Evolutionary conservation across 2,329 filamentous ascomycete genomes (phyloP).

Genomic region (Verticillium nubilum): DNA sequence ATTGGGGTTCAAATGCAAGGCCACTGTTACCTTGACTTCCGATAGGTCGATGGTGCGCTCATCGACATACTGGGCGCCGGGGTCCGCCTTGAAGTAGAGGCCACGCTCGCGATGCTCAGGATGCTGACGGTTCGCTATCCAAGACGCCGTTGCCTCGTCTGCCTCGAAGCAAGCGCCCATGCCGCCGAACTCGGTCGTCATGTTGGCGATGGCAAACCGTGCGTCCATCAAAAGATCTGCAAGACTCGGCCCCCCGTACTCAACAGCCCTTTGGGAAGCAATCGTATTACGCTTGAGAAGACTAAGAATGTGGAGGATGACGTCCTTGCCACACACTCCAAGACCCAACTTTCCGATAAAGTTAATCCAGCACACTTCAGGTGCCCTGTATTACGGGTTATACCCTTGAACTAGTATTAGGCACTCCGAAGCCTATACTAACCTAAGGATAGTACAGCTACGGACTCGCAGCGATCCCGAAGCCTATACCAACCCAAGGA

Average conservation of each 20-base stretch:
- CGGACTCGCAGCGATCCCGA: no score
- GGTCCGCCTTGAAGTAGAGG: conserved; percentile 31
- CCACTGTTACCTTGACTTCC: conserved; percentile 28
- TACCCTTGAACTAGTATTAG: no score
- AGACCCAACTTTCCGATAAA: conserved; percentile 27
- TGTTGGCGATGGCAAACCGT: conserved; percentile 40
- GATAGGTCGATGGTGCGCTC: conserved; percentile 28
- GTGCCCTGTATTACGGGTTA: no score
- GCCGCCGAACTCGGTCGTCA: conserved; percentile 37
- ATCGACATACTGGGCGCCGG: conserved; percentile 27
- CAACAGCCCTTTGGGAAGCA: conserved; percentile 36
- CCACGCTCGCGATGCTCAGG: conserved; percentile 22
- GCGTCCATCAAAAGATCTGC: conserved; percentile 33
- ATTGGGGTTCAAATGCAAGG: conserved; percentile 33
- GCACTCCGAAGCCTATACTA: no score
- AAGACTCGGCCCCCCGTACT: conserved; percentile 35
- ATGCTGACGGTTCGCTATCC: conserved; percentile 22
- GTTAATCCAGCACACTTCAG: conserved; percentile 32
- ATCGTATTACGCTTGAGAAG: conserved; percentile 39
- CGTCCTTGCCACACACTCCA: conserved; percentile 38
- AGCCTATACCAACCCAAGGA: no score
- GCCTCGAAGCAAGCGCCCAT: conserved; percentile 32
- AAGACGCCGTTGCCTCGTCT: conserved; percentile 27
- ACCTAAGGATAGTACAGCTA: no score
- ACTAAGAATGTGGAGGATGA: conserved; percentile 36